phyloP scores from a whole-genome alignment of 495 filamentous ascomycete genomes.

The Hyaloscypha hepaticicola region DNA sequence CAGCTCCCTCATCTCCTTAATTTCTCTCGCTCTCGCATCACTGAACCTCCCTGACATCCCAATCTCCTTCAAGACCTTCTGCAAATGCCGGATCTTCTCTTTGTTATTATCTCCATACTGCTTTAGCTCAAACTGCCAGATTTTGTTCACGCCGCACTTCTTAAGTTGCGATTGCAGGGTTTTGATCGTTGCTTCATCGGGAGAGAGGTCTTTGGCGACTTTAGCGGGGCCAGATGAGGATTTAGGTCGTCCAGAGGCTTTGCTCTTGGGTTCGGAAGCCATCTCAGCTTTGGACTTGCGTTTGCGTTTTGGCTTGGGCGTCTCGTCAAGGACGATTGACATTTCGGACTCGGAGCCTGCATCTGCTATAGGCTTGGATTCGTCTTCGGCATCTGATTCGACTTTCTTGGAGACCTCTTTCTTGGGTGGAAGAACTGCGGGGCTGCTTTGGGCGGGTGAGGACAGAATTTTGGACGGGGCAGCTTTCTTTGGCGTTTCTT shows the following conservation, averaged over 20 bases:
- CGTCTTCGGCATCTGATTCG: conserved; percentile 21
- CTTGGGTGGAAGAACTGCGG: conserved; percentile 21
- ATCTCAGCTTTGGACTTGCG: conserved; percentile 35
- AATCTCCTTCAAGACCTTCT: conserved; percentile 68
- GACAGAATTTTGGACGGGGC: background rate
- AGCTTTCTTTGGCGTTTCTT: conserved; percentile 3
- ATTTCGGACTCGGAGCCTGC: conserved; percentile 71
- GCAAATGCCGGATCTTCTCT: conserved; percentile 82
- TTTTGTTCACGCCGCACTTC: conserved; percentile 92
- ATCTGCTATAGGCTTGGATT: conserved; percentile 16
- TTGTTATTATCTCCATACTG: conserved; percentile 64
- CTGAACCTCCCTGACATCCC: conserved; percentile 91
- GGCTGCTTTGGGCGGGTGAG: background rate
- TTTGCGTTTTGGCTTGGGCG: conserved; percentile 49
- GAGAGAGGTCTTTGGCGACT: conserved; percentile 48
- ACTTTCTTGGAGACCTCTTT: conserved; percentile 20
- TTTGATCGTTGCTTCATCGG: conserved; percentile 81
- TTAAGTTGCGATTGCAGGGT: conserved; percentile 82
- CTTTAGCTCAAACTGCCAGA: conserved; percentile 84
- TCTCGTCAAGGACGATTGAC: conserved; percentile 73
- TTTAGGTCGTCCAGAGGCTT: background rate
- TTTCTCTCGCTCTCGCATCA: conserved; percentile 75
- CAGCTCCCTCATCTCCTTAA: conserved; percentile 82
- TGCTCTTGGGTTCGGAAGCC: conserved; percentile 30
- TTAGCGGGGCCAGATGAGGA: conserved; percentile 27